Percentiles rank a stretch among this genome's conserved stretches.
These are phyloP conservation scores for Bretschneidera sinensis DNA, from an alignment of 345 rosid species.

Conservation along the genomic window DNA sequence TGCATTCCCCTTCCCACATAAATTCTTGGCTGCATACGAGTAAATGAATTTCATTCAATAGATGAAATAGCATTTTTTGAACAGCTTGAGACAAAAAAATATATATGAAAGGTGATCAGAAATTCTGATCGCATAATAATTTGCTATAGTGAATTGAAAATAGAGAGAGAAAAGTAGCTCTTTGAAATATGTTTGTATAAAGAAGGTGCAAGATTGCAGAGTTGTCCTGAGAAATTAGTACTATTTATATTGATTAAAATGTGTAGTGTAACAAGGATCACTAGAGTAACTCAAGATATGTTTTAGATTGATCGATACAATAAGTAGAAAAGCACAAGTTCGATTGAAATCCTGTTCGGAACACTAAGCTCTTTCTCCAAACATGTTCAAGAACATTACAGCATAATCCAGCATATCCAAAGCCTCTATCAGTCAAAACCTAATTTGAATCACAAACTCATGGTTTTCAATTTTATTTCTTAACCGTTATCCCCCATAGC, in stretches of 20 bases:
- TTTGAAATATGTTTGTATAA: background rate
- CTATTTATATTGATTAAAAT: background rate
- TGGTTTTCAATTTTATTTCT: background rate
- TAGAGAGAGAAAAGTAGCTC: background rate
- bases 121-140: background rate
- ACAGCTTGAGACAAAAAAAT: constrained; percentile 2
- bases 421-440: background rate
- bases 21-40: constrained; percentile 74
- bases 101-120: background rate
- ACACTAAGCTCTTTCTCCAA: background rate
- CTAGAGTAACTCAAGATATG: background rate
- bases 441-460: background rate
- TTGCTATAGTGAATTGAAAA: background rate
- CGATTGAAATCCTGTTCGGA: background rate
- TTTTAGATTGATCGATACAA: background rate
- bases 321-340: background rate
- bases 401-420: background rate
- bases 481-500: background rate
- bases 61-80: constrained; percentile 13
- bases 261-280: background rate
- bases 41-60: constrained; percentile 17
- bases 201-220: constrained; percentile 6
- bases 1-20: constrained; percentile 98
- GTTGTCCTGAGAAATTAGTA: background rate
- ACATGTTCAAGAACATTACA: background rate